phyloP scores from a whole-genome alignment of 2,329 filamentous ascomycete genomes.

The Scortechinia acanthostroma region DNA sequence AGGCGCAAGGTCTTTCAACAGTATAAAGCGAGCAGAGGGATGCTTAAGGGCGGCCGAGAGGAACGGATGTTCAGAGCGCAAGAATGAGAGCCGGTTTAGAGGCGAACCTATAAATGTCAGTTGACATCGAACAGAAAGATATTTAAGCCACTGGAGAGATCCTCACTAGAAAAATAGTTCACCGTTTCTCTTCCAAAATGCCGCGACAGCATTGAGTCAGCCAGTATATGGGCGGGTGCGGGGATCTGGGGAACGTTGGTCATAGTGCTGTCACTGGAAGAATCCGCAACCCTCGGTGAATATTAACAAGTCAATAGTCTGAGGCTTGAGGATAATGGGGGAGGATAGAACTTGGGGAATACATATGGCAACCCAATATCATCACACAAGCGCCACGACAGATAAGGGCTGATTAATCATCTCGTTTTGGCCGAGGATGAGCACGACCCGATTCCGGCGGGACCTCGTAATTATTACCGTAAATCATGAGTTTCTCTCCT shows the following conservation, averaged over 20 bases:
- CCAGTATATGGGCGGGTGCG: neutral
- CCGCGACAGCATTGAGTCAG: slow-evolving; percentile 61
- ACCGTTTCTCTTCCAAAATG: slow-evolving; percentile 75
- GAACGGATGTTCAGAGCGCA: slow-evolving; percentile 66
- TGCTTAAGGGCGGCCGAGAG: slow-evolving; percentile 61
- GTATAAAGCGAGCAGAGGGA: slow-evolving; percentile 64
- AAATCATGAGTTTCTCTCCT: too few species aligned
- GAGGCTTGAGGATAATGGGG: too few species aligned
- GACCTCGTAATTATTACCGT: too few species aligned
- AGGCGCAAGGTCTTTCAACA: slow-evolving; percentile 73
- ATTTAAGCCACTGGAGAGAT: slow-evolving; percentile 8
- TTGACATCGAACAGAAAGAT: neutral
- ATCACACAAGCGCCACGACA: neutral
- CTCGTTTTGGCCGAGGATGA: too few species aligned
- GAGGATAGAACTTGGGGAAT: neutral
- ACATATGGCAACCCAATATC: neutral
- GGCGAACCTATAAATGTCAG: slow-evolving; percentile 45
- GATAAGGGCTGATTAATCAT: neutral
- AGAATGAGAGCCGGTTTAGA: slow-evolving; percentile 73
- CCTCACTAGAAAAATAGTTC: slow-evolving; percentile 68
- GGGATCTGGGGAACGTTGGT: neutral
- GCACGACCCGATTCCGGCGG: too few species aligned
- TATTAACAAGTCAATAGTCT: too few species aligned
- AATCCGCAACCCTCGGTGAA: too few species aligned
- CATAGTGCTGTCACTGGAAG: neutral